Conservation (phyloP, 257 asterid genomes). For the Craterostigma plantagineum region DNA sequence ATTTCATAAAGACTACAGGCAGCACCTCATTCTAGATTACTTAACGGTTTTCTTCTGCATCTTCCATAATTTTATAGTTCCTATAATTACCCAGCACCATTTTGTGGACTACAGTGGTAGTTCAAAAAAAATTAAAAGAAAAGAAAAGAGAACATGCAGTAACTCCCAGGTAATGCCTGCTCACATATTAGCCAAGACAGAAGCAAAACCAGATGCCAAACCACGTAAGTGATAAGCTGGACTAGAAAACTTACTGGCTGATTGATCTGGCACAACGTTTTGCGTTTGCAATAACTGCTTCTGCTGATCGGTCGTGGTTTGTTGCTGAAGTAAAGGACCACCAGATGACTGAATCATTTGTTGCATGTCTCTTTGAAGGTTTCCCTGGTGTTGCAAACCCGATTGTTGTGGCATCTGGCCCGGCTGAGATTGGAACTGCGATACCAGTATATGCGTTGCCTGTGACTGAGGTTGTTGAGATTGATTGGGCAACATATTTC, state of each 20-base stretch:
- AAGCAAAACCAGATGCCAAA: neutral
- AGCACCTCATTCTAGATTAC: too few species aligned
- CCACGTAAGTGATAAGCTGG: conserved; percentile 5
- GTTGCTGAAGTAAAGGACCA: conserved; percentile 64
- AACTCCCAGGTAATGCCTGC: too few species aligned
- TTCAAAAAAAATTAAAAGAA: too few species aligned
- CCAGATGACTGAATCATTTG: conserved; percentile 65
- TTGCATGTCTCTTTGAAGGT: conserved; percentile 53
- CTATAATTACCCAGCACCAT: too few species aligned
- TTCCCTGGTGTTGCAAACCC: conserved; percentile 65
- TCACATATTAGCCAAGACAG: too few species aligned
- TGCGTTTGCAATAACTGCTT: conserved; percentile 67
- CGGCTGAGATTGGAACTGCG: conserved; percentile 76
- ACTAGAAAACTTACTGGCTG: conserved; percentile 40
- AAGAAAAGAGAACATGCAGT: too few species aligned
- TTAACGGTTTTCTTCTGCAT: too few species aligned
- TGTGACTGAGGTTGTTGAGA: conserved; percentile 56
- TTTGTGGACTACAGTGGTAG: too few species aligned
- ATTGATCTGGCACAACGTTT: conserved; percentile 50
- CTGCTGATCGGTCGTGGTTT: conserved; percentile 53
- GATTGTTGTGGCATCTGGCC: conserved; percentile 61
- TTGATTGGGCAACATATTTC: conserved; percentile 55
- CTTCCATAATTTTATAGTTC: too few species aligned
- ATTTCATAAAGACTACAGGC: too few species aligned
- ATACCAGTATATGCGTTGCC: conserved; percentile 67